Evolutionary conservation across 129 eudicot genomes (phyloP).

Genomic region (Flaveria trinervia): DNA sequence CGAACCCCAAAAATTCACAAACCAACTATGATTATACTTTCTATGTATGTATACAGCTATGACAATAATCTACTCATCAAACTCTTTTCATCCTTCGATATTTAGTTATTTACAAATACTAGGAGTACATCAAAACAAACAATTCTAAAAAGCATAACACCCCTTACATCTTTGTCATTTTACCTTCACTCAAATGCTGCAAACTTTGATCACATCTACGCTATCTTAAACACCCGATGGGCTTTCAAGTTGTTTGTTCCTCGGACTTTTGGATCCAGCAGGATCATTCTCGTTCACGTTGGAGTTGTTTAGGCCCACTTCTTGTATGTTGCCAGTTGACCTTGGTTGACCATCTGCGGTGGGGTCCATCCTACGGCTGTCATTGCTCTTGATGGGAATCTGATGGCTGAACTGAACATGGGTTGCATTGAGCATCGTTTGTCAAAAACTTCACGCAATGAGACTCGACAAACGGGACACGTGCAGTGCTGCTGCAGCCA

Average conservation of each 20-base stretch:
- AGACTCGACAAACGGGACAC: conserved; percentile 87
- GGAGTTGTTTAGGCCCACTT: conserved; percentile 33
- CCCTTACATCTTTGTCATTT: conserved; percentile 18
- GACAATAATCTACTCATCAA: conserved; percentile 23
- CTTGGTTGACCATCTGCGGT: conserved; percentile 35
- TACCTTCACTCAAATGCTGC: conserved; percentile 24
- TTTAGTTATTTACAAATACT: conserved; percentile 38
- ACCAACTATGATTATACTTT: not conserved
- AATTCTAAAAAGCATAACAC: conserved; percentile 15
- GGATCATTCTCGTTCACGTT: conserved; percentile 24
- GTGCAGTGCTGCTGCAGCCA: conserved; percentile 91
- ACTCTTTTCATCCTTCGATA: conserved; percentile 20
- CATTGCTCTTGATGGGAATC: conserved; percentile 42
- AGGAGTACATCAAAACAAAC: conserved; percentile 22
- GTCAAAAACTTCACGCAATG: conserved; percentile 67
- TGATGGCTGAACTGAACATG: conserved; percentile 73
- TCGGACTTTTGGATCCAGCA: conserved; percentile 32
- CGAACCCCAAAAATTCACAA: too few species aligned
- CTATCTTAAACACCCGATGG: conserved; percentile 43
- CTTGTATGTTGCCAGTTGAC: conserved; percentile 33
- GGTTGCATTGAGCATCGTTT: conserved; percentile 68
- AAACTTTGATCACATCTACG: conserved; percentile 14
- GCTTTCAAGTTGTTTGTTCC: conserved; percentile 49
- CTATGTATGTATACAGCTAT: conserved; percentile 28
- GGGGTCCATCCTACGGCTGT: conserved; percentile 34